Base-by-base conservation (phyloP, 805 yeast genomes). In the Kodamaea sagamina region DNA sequence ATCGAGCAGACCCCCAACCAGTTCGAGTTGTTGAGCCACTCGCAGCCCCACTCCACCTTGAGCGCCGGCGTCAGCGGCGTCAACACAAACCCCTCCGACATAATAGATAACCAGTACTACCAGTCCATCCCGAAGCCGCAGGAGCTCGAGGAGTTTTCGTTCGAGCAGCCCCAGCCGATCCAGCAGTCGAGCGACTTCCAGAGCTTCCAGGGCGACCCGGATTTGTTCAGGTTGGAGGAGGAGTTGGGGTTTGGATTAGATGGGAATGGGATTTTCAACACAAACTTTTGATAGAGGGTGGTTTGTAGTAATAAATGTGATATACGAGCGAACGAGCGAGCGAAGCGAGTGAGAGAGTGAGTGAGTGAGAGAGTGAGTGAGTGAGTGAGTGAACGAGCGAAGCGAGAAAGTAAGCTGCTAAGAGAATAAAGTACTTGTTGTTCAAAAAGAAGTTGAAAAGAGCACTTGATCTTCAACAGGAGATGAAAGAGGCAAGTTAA, bases 171-270 rank as follows among this genome's bases (percentile, higher is more conserved):
- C n/a, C 15, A 42, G 12, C 35, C 41, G 9, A 32, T 29, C 26
- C 44, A 42, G 46, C 38, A 43, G 10, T 29, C 31, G 4, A 28
- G 21, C 11, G 45, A 39, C 40, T 39, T 22, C 18, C 32, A 27
- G 21, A 39, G 37, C 29, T 36, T 28, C 13, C 42, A 32, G 24
- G 39, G 32, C 9, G 44, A 43, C 16, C 52, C 55, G 4, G 72
- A 68, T 25, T 57, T 65, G 25, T 65, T 67, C 40, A 53, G 66
- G 35, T 58, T 71, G 28, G 76, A 71, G 47, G 75, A 71, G 48
- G 76, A 71, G 41, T 54, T 71, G 18, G 72, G 74, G 3, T 71
- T 68, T 53, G 76, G 76, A 5, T 56, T 71, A 54, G 76, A 71
- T 52, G 74, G 73, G 7, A 59, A 54, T 43, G 49, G 50, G n/a